Conservation (phyloP, 116 monocot genomes). For the Iris pallida region DNA sequence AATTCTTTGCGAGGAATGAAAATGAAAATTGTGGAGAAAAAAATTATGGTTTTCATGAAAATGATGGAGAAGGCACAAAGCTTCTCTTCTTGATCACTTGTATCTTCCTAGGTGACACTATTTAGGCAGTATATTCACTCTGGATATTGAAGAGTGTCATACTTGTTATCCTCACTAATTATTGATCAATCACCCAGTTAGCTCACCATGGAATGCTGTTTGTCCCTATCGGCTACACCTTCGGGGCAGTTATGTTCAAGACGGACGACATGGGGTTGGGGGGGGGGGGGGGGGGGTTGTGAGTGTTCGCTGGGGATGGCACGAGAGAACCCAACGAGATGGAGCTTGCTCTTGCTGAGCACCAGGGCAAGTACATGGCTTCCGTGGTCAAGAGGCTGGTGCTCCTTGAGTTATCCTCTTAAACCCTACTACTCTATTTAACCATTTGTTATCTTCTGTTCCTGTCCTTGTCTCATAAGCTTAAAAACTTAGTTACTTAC, state of each 20-base stretch:
- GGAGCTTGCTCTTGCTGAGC: conserved; percentile 63
- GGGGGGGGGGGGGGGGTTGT: conserved; percentile 60
- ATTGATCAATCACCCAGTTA: conserved; percentile 52
- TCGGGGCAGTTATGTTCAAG: conserved; percentile 63
- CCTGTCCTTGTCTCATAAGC: too few relatives aligned
- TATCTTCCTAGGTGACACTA: too few relatives aligned
- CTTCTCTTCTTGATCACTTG: too few relatives aligned
- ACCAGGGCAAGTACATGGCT: conserved; percentile 83
- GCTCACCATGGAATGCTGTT: conserved; percentile 75
- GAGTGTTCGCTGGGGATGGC: conserved; percentile 69
- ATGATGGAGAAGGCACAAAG: too few relatives aligned
- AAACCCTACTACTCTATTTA: neutral
- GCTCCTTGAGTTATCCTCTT: conserved; percentile 2
- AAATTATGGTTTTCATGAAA: too few relatives aligned
- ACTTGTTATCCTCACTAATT: too few relatives aligned
- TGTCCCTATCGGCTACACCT: conserved; percentile 73
- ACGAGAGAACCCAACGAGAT: conserved; percentile 39
- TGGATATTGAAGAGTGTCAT: too few relatives aligned
- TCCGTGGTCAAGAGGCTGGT: conserved; percentile 48
- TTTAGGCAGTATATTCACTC: too few relatives aligned
- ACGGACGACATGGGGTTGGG: conserved; percentile 58
- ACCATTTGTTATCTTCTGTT: too few relatives aligned
- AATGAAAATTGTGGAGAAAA: too few relatives aligned
- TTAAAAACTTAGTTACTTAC: too few relatives aligned
- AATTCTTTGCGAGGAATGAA: too few relatives aligned